These are phyloP conservation scores for Rubroboletus satanas DNA, from an alignment of 768 basidiomycete genomes.

Conservation along the genomic window DNA sequence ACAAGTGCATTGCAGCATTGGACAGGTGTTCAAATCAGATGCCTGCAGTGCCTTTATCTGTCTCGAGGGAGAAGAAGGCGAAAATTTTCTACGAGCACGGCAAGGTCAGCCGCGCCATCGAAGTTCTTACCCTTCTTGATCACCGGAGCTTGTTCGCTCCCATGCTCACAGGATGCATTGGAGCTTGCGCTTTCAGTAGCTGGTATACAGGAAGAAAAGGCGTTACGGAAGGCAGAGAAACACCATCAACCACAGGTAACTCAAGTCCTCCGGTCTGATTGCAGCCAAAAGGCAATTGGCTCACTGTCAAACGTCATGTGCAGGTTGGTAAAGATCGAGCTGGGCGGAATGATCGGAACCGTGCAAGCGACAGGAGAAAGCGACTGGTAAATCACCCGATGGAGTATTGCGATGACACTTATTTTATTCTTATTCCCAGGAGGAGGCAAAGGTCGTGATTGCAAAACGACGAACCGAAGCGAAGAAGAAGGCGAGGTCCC, in stretches of 20 bases:
- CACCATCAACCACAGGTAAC: conserved; percentile 39
- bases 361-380: conserved; percentile 30
- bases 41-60: conserved; percentile 19
- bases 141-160: conserved; percentile 16
- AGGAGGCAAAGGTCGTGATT: conserved; percentile 41
- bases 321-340: conserved; percentile 30
- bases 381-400: conserved; percentile 37
- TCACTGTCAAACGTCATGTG: conserved; percentile 11
- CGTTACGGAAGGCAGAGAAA: conserved; percentile 37
- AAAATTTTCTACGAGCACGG: conserved; percentile 33
- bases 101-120: conserved; percentile 25
- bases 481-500: conserved; percentile 37
- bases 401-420: conserved; percentile 5
- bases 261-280: conserved; percentile 3
- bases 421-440: conserved; percentile 29
- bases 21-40: conserved; percentile 19
- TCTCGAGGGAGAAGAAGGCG: conserved; percentile 24
- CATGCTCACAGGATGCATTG: conserved; percentile 40
- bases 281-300: conserved; percentile 16
- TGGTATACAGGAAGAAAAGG: conserved; percentile 43
- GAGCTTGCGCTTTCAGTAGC: conserved; percentile 46
- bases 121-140: conserved; percentile 17
- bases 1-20: conserved; percentile 8
- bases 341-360: conserved; percentile 26
- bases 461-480: conserved; percentile 34